These are phyloP conservation scores for Syncephalastrum sp. DNA, from an alignment of 371 early-diverging fungal genomes.

Conservation along the genomic window DNA sequence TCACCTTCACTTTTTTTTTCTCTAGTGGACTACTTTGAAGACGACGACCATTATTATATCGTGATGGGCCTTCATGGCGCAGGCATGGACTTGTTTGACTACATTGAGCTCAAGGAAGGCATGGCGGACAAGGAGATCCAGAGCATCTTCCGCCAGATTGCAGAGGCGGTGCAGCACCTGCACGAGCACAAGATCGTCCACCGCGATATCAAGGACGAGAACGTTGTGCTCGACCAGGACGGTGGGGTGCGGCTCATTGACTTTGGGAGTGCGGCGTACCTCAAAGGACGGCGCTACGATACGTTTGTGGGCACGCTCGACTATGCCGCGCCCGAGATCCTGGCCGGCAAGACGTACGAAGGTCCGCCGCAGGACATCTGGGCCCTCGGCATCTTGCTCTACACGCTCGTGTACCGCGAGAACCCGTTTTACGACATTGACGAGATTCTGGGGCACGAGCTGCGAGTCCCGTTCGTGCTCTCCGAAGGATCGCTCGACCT, in stretches of 20 bases:
- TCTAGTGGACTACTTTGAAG: constrained; percentile 64
- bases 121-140: constrained; percentile 59
- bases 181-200: constrained; percentile 76
- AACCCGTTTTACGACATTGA: constrained; percentile 83
- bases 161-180: constrained; percentile 64
- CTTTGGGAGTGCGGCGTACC: constrained; percentile 73
- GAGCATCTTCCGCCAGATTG: constrained; percentile 62
- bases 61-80: constrained; percentile 64
- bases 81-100: constrained; percentile 77
- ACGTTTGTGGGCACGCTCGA: constrained; percentile 77
- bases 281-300: constrained; percentile 62
- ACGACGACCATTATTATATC: constrained; percentile 67
- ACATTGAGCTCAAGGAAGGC: constrained; percentile 62
- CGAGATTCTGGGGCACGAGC: constrained; percentile 67
- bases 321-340: constrained; percentile 74
- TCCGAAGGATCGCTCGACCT: constrained; percentile 61
- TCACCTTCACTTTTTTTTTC: not conserved
- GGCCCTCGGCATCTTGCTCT: constrained; percentile 81
- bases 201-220: constrained; percentile 78
- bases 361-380: constrained; percentile 83
- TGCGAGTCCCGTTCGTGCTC: constrained; percentile 64
- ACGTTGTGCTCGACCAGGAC: constrained; percentile 63
- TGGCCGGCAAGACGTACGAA: constrained; percentile 69
- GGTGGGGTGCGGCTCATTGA: constrained; percentile 65
- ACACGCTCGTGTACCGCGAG: constrained; percentile 76